Percentiles rank a stretch among this genome's conserved stretches.
Evolutionary conservation across 2,329 filamentous ascomycete species (phyloP).

Genomic region (Trichoderma endophyticum): DNA sequence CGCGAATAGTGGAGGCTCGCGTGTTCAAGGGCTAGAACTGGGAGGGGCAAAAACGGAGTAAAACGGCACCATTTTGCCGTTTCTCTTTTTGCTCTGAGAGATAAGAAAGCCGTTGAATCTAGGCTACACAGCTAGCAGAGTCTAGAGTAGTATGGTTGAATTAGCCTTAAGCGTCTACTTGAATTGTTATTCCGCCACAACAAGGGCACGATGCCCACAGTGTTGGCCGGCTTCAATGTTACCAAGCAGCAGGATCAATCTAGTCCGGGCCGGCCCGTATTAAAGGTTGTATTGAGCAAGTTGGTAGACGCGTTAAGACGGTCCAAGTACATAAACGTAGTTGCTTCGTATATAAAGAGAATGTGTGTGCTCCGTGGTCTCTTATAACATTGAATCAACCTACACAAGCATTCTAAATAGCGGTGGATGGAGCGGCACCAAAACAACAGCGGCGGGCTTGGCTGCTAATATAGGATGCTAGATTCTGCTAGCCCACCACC

Average conservation of each 20-base stretch:
- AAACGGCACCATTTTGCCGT: neutral
- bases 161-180: neutral
- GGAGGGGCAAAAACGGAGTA: constrained; percentile 8
- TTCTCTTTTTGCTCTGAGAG: neutral
- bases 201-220: neutral
- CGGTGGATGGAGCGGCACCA: neutral
- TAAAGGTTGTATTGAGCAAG: neutral
- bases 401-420: neutral
- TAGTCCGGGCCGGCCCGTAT: neutral
- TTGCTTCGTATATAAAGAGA: neutral
- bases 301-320: neutral
- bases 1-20: neutral
- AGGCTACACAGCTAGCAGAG: neutral
- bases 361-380: neutral
- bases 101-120: neutral
- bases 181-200: neutral
- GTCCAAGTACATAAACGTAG: neutral
- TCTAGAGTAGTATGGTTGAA: neutral
- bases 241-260: neutral
- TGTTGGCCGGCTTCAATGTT: neutral
- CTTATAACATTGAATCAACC: neutral
- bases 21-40: neutral
- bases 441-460: neutral
- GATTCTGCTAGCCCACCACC: neutral
- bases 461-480: neutral